phyloP scores from a whole-genome alignment of 257 asterid species.

The Przewalskia tangutica region DNA sequence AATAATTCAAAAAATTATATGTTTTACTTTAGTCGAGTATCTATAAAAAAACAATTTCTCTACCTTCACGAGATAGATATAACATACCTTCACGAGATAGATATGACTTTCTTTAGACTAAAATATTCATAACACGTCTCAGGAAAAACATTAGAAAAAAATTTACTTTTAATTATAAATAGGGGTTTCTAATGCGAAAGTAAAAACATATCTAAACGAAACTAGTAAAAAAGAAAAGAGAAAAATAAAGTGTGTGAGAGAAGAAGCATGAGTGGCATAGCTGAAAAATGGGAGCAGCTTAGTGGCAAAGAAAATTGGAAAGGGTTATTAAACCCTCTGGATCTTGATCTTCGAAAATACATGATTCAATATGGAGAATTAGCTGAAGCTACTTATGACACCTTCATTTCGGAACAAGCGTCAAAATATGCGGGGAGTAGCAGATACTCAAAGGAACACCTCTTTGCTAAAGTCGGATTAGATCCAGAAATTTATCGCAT shows the following conservation, averaged over 20 bases:
- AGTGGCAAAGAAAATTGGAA: constrained; percentile 56
- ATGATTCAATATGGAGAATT: constrained; percentile 57
- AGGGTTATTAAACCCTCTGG: constrained; percentile 60
- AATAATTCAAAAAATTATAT: too few relatives aligned
- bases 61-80: too few relatives aligned
- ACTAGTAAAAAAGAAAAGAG: not conserved
- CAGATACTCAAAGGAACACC: constrained; percentile 25
- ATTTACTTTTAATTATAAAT: not conserved
- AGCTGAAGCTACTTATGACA: constrained; percentile 67
- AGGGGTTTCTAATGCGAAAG: not conserved
- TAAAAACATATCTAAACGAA: not conserved
- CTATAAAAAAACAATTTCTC: too few relatives aligned
- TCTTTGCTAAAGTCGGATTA: constrained; percentile 43
- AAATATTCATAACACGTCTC: not conserved
- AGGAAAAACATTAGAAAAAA: not conserved
- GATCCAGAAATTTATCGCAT: constrained; percentile 41
- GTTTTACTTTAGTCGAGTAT: too few relatives aligned
- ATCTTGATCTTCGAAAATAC: constrained; percentile 58
- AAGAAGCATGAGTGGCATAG: constrained; percentile 1
- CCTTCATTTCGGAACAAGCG: constrained; percentile 43
- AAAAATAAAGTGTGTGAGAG: not conserved
- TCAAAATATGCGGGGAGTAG: constrained; percentile 71
- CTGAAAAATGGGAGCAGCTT: constrained; percentile 51
- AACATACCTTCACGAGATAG: too few relatives aligned
- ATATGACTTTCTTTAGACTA: not conserved